phyloP scores from a whole-genome alignment of 2,329 filamentous ascomycete genomes.

The Aspergillus nomiae region DNA sequence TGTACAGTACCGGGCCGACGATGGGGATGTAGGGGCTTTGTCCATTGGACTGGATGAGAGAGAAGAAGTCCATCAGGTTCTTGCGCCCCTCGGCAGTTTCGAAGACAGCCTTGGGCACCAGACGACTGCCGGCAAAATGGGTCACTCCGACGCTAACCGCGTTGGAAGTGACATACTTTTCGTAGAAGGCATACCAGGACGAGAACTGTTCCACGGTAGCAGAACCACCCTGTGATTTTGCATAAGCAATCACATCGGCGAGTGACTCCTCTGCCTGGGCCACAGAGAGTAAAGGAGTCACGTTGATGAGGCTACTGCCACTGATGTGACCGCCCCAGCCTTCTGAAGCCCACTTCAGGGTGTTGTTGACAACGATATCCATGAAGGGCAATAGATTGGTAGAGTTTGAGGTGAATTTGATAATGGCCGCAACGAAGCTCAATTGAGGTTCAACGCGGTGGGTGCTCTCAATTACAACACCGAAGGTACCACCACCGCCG shows the following conservation, averaged over 20 bases:
- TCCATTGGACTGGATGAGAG: constrained; percentile 8
- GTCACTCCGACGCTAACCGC: constrained; percentile 20
- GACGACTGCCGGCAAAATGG: constrained; percentile 20
- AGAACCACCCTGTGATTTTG: constrained; percentile 14
- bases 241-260: constrained; percentile 13
- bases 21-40: constrained; percentile 21
- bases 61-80: constrained; percentile 17
- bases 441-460: constrained; percentile 16
- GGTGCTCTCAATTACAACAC: constrained; percentile 19
- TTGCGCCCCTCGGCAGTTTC: constrained; percentile 15
- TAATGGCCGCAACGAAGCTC: constrained; percentile 13
- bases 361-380: constrained; percentile 25
- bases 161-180: constrained; percentile 19
- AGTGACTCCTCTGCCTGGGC: constrained; percentile 18
- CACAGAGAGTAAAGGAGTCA: constrained; percentile 17
- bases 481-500: constrained; percentile 17
- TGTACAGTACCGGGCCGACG: constrained; percentile 19
- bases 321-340: constrained; percentile 27
- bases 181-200: constrained; percentile 22
- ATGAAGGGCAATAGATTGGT: constrained; percentile 22
- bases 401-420: constrained; percentile 20
- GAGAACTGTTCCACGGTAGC: constrained; percentile 18
- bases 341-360: constrained; percentile 22
- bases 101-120: constrained; percentile 22
- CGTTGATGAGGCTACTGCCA: constrained; percentile 19